A percentile compares a stretch with the other conserved stretches of the same genome.
phyloP scores from a whole-genome alignment of 1,284 basidiomycete species.

The Volvariella volvacea region DNA sequence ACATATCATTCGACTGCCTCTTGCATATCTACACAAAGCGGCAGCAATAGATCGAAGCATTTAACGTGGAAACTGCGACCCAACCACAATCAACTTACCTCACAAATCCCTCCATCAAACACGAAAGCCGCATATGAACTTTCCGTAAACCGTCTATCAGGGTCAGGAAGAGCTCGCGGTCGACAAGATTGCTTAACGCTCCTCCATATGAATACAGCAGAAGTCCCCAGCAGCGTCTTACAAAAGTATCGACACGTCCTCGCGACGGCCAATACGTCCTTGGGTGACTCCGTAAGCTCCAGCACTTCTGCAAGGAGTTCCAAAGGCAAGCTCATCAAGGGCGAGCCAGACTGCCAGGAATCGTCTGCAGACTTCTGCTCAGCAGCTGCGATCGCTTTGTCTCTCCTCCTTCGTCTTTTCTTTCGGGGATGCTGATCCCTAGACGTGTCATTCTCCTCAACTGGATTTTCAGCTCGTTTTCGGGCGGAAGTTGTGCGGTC shows the following conservation, averaged over 20 bases:
- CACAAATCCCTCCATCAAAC: constrained; percentile 41
- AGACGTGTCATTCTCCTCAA: too few relatives aligned
- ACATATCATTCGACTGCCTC: constrained; percentile 20
- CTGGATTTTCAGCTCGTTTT: too few relatives aligned
- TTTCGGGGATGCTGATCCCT: too few relatives aligned
- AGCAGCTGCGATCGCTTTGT: background rate
- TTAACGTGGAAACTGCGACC: background rate
- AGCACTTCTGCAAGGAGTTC: constrained; percentile 18
- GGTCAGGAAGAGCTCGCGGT: constrained; percentile 28
- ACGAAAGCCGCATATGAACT: constrained; percentile 43
- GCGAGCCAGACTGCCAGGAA: background rate
- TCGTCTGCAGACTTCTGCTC: background rate
- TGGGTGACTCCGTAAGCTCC: constrained; percentile 13
- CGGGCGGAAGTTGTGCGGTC: too few relatives aligned
- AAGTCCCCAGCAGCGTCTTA: constrained; percentile 25
- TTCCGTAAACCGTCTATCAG: constrained; percentile 18
- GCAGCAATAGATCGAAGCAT: background rate
- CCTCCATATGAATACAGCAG: constrained; percentile 37
- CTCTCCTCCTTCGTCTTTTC: background rate
- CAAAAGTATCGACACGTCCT: constrained; percentile 22
- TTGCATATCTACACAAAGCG: constrained; percentile 21
- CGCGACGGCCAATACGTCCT: constrained; percentile 16
- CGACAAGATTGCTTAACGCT: constrained; percentile 27
- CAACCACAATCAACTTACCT: constrained; percentile 23
- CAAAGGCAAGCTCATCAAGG: constrained; percentile 11